phyloP scores from a whole-genome alignment of 495 filamentous ascomycete genomes.

The Lentithecium fluviatile region DNA sequence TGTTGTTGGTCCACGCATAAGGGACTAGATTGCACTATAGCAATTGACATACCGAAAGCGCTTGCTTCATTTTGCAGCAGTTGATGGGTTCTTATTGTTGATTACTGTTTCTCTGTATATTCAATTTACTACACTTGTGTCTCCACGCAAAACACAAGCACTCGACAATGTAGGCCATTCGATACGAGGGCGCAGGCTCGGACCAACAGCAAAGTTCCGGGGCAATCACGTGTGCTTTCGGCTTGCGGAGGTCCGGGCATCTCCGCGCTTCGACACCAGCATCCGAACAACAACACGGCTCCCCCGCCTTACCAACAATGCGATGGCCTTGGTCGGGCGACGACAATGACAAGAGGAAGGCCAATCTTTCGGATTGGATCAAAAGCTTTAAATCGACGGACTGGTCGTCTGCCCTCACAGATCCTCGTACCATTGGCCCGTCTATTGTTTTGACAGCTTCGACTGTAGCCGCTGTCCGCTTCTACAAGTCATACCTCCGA shows the following conservation, averaged over 20 bases:
- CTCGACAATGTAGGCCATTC: too few species aligned
- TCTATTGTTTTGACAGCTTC: slow-evolving; percentile 67
- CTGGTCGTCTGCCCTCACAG: slow-evolving; percentile 62
- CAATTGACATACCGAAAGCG: too few species aligned
- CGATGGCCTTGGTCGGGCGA: slow-evolving; percentile 42
- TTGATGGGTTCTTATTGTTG: too few species aligned
- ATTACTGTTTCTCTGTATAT: too few species aligned
- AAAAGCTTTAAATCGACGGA: slow-evolving; percentile 55
- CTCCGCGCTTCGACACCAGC: neutral
- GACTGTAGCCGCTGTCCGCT: slow-evolving; percentile 56
- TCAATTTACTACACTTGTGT: too few species aligned
- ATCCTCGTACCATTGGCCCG: slow-evolving; percentile 62
- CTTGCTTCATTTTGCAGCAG: too few species aligned
- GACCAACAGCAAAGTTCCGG: too few species aligned
- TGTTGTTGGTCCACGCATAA: too few species aligned
- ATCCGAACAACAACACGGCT: slow-evolving; percentile 1
- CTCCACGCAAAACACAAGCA: too few species aligned
- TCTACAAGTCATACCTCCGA: slow-evolving; percentile 74
- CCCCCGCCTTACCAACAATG: slow-evolving; percentile 20
- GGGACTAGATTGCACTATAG: too few species aligned
- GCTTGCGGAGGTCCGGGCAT: neutral
- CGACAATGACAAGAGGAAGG: slow-evolving; percentile 39
- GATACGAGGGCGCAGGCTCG: too few species aligned
- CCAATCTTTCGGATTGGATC: slow-evolving; percentile 43
- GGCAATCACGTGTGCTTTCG: slow-evolving; percentile 2